phyloP scores from a whole-genome alignment of 331 rosid genomes.

The Quercus phellos region DNA sequence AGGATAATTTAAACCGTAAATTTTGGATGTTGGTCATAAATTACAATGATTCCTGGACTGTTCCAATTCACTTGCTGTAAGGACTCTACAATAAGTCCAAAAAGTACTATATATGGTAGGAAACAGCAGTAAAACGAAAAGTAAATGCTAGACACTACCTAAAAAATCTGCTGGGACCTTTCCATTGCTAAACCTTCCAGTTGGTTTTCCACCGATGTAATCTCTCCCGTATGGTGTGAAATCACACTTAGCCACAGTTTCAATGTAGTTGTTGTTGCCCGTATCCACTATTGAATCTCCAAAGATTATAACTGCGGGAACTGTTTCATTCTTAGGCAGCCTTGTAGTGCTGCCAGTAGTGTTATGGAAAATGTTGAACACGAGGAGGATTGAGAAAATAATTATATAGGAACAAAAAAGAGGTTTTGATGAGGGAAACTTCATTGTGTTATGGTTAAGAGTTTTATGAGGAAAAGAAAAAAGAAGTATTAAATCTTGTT shows the following conservation, averaged over 20 bases:
- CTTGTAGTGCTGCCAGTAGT: not conserved
- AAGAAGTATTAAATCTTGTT: too few species aligned
- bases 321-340: slow-evolving; percentile 31
- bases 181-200: slow-evolving; percentile 74
- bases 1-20: too few species aligned
- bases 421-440: too few species aligned
- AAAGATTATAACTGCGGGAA: slow-evolving; percentile 58
- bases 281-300: slow-evolving; percentile 75
- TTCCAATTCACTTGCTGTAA: not conserved
- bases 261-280: slow-evolving; percentile 60
- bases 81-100: too few species aligned
- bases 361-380: too few species aligned
- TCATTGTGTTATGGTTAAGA: too few species aligned
- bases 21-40: too few species aligned
- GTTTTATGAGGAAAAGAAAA: not conserved
- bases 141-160: slow-evolving; percentile 23
- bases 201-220: slow-evolving; percentile 45
- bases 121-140: not conserved
- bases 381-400: too few species aligned
- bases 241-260: slow-evolving; percentile 42
- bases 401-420: too few species aligned
- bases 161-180: slow-evolving; percentile 49
- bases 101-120: too few species aligned
- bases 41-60: too few species aligned
- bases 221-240: slow-evolving; percentile 76